Conservation (phyloP, 2,329 filamentous ascomycete genomes). For the Beauveria varroae region DNA sequence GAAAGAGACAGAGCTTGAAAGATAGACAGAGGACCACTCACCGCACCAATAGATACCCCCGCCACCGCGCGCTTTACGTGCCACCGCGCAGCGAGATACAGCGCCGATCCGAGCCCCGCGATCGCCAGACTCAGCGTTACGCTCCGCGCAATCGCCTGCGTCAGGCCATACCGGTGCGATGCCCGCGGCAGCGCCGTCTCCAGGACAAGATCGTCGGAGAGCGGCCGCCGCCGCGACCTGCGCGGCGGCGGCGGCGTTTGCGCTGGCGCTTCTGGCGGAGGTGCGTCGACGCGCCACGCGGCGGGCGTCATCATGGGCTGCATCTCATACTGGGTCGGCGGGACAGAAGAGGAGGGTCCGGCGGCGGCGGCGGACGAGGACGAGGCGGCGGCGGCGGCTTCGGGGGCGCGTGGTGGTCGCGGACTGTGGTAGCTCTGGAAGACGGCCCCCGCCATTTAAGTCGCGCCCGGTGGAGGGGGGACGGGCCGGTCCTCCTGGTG, state of each 20-base stretch:
- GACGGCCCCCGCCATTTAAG: conserved; percentile 1
- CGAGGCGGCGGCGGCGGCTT: too few relatives aligned
- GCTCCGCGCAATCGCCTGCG: conserved; percentile 7
- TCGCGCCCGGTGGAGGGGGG: too few relatives aligned
- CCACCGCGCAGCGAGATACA: conserved; percentile 2
- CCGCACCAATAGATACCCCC: conserved; percentile 4
- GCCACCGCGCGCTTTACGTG: not conserved
- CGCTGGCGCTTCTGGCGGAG: not conserved
- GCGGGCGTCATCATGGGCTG: conserved; percentile 3
- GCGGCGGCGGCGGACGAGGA: not conserved
- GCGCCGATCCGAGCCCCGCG: not conserved
- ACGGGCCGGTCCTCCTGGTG: too few relatives aligned
- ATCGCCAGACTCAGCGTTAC: conserved; percentile 1
- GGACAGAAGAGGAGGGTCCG: not conserved
- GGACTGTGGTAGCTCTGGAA: not conserved
- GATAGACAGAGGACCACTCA: not conserved
- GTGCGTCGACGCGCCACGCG: not conserved
- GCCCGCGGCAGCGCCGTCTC: conserved; percentile 3
- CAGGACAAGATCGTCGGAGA: conserved; percentile 1
- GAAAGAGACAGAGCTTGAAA: not conserved
- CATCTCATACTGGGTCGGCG: not conserved
- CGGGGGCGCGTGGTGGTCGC: not conserved
- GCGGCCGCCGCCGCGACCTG: not conserved
- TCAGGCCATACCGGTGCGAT: not conserved
- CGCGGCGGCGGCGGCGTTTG: not conserved